phyloP scores from a whole-genome alignment of 176 grass and related monocot species.

The Pontederia paniculata region DNA sequence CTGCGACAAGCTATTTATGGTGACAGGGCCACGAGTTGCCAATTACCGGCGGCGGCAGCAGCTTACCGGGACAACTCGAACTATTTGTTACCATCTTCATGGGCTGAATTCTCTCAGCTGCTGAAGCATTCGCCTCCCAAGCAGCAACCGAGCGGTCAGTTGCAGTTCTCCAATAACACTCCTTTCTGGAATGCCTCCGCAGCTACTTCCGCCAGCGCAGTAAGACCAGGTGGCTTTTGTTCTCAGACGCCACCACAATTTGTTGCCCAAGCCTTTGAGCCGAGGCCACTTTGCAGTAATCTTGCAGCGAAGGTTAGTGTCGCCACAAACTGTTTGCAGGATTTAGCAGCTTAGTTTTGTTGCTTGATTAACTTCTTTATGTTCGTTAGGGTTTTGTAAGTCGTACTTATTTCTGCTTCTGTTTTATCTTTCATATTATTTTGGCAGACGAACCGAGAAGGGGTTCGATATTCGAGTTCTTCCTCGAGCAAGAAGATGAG shows the following conservation, averaged over 20 bases:
- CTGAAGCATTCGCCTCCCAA: background rate
- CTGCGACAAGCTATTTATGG: background rate
- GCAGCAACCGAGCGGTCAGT: background rate
- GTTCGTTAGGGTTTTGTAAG: slow-evolving; percentile 6
- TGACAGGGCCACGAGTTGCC: background rate
- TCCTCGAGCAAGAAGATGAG: slow-evolving; percentile 2
- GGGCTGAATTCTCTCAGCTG: slow-evolving; percentile 10
- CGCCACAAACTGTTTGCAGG: background rate
- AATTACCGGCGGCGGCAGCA: background rate
- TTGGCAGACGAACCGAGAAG: slow-evolving; percentile 1
- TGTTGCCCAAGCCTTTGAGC: background rate
- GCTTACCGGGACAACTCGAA: background rate
- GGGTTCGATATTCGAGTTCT: slow-evolving; percentile 5
- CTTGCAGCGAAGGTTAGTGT: background rate
- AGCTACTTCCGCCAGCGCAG: background rate
- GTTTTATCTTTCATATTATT: background rate
- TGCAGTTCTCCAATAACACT: slow-evolving; percentile 7
- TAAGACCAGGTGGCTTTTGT: background rate
- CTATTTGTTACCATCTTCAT: background rate
- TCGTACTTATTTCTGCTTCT: background rate
- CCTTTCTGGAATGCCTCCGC: slow-evolving; percentile 1
- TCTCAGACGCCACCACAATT: background rate
- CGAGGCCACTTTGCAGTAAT: background rate
- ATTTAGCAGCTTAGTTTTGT: background rate
- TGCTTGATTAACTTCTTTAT: background rate